Conservation (phyloP, 1,139 yeast genomes). For the Hyphopichia pseudoburtonii region DNA sequence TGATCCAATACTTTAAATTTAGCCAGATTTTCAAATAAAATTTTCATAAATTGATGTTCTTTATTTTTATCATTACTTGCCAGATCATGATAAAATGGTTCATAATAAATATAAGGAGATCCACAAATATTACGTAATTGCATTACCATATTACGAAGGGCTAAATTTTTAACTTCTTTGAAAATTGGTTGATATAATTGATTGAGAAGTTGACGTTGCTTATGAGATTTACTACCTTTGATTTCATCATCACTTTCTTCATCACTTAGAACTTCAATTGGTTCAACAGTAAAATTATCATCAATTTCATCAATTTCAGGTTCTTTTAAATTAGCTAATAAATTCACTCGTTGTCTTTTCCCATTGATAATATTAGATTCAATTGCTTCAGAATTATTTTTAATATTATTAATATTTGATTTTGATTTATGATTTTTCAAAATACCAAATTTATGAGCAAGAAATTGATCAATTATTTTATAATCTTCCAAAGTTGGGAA, state of each 20-base stretch:
- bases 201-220: slow-evolving; percentile 17
- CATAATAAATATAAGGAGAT: slow-evolving; percentile 80
- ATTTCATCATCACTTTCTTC: slow-evolving; percentile 7
- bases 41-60: slow-evolving; percentile 24
- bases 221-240: slow-evolving; percentile 8
- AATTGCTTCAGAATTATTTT: not conserved
- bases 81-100: slow-evolving; percentile 55
- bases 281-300: slow-evolving; percentile 3
- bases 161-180: slow-evolving; percentile 23
- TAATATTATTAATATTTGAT: not conserved
- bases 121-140: slow-evolving; percentile 83
- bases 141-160: slow-evolving; percentile 68
- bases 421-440: not conserved
- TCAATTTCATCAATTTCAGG: slow-evolving; percentile 25
- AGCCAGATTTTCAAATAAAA: slow-evolving; percentile 54
- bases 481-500: slow-evolving; percentile 18
- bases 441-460: slow-evolving; percentile 22
- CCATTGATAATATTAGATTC: no score
- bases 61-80: not conserved
- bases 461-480: slow-evolving; percentile 38
- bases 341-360: slow-evolving; percentile 7
- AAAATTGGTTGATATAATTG: slow-evolving; percentile 15
- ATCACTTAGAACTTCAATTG: not conserved
- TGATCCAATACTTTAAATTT: slow-evolving; percentile 72
- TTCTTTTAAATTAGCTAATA: slow-evolving; percentile 16